Conservation (phyloP, 805 yeast species). For the Candida andamanensis region DNA sequence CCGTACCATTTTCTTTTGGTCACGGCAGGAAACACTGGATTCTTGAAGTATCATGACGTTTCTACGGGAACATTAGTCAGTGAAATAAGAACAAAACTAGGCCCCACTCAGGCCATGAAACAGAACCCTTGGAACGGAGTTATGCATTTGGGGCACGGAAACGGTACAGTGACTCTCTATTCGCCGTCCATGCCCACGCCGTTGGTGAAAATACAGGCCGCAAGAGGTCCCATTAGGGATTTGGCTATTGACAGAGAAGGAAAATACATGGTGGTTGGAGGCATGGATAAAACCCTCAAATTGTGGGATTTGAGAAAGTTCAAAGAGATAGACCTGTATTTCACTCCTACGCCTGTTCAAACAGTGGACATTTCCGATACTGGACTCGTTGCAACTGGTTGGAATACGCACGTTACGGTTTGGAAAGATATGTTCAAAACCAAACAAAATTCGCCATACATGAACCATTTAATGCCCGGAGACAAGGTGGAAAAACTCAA, state of each 20-base stretch:
- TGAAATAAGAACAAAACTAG: conserved; percentile 80
- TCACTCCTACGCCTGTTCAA: conserved; percentile 79
- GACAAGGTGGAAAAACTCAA: conserved; percentile 60
- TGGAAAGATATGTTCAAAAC: conserved; percentile 82
- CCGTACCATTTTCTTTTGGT: conserved; percentile 89
- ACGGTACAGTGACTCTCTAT: conserved; percentile 92
- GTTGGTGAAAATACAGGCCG: conserved; percentile 71
- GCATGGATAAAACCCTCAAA: conserved; percentile 77
- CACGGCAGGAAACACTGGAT: conserved; percentile 87
- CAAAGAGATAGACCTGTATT: conserved; percentile 66
- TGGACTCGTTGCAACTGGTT: conserved; percentile 81
- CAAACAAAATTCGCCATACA: conserved; percentile 80
- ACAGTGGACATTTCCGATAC: conserved; percentile 79
- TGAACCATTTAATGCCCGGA: conserved; percentile 84
- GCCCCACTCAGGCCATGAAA: conserved; percentile 83
- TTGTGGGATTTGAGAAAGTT: conserved; percentile 92
- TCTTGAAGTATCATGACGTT: conserved; percentile 87
- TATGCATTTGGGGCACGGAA: conserved; percentile 87
- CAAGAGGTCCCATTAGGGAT: conserved; percentile 84
- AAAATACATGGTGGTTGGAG: conserved; percentile 87
- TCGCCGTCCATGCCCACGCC: conserved; percentile 86
- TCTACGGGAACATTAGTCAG: conserved; percentile 85
- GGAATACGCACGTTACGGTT: conserved; percentile 92
- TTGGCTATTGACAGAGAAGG: conserved; percentile 89
- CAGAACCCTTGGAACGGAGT: conserved; percentile 97